phyloP scores from a whole-genome alignment of 495 filamentous ascomycete species.

The Hypoxylon fragiforme region DNA sequence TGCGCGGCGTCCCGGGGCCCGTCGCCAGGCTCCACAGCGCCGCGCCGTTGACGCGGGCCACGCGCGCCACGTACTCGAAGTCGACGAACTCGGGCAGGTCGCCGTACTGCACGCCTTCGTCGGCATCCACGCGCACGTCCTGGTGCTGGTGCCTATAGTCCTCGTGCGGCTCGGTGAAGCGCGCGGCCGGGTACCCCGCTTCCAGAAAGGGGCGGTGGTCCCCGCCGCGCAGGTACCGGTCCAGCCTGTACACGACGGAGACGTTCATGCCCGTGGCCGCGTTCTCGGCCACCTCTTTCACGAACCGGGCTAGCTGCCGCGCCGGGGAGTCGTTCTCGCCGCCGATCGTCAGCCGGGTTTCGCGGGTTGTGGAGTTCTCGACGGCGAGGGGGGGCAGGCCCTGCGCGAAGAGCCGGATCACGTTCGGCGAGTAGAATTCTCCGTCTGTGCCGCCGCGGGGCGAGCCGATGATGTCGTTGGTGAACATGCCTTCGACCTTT shows the following conservation, averaged over 20 bases:
- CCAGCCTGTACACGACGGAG: slow-evolving; percentile 53
- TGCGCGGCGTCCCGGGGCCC: slow-evolving; percentile 47
- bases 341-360: slow-evolving; percentile 46
- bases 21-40: slow-evolving; percentile 53
- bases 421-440: slow-evolving; percentile 46
- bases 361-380: slow-evolving; percentile 38
- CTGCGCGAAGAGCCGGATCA: slow-evolving; percentile 55
- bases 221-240: slow-evolving; percentile 57
- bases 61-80: slow-evolving; percentile 53
- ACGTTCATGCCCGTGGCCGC: slow-evolving; percentile 47
- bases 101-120: slow-evolving; percentile 52
- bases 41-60: slow-evolving; percentile 55
- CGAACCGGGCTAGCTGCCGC: slow-evolving; percentile 55
- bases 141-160: slow-evolving; percentile 60
- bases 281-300: slow-evolving; percentile 56
- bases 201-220: slow-evolving; percentile 57
- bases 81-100: slow-evolving; percentile 57
- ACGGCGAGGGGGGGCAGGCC: slow-evolving; percentile 44
- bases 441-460: slow-evolving; percentile 43
- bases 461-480: slow-evolving; percentile 56
- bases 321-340: slow-evolving; percentile 59
- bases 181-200: slow-evolving; percentile 52
- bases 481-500: slow-evolving; percentile 57
- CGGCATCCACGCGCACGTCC: slow-evolving; percentile 45
- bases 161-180: slow-evolving; percentile 59